A percentile compares a stretch with the other conserved stretches of the same genome.
Evolutionary conservation across 2,329 filamentous ascomycete genomes (phyloP).

Genomic region (Aureobasidium sp.): DNA sequence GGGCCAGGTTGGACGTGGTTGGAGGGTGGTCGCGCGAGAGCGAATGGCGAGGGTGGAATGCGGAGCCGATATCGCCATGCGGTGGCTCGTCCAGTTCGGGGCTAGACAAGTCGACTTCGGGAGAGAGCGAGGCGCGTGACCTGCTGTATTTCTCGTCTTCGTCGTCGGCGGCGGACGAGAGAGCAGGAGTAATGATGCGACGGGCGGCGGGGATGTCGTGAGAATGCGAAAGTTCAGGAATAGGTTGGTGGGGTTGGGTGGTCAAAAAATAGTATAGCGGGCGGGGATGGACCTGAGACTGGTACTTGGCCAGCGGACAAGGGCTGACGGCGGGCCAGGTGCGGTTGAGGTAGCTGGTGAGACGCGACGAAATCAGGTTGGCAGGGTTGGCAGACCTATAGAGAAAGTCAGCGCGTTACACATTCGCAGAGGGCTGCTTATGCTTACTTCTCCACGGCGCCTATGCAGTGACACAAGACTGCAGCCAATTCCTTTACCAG

Average conservation of each 20-base stretch:
- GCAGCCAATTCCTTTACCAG: conserved; percentile 88
- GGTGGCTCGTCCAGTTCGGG: conserved; percentile 68
- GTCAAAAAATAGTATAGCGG: conserved; percentile 96
- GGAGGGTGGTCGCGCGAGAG: conserved; percentile 33
- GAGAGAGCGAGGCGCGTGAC: conserved; percentile 72
- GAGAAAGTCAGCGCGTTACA: background rate
- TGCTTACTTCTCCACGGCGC: conserved; percentile 85
- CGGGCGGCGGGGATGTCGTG: conserved; percentile 35
- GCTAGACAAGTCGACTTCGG: conserved; percentile 84
- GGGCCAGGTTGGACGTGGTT: conserved; percentile 39
- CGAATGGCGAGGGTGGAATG: conserved; percentile 48
- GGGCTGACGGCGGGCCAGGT: conserved; percentile 68
- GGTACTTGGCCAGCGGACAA: conserved; percentile 86
- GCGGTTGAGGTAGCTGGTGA: conserved; percentile 85
- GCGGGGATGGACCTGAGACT: conserved; percentile 85
- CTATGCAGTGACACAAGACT: conserved; percentile 67
- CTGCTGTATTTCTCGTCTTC: conserved; percentile 55
- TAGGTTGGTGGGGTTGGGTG: conserved; percentile 73
- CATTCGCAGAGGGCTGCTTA: background rate
- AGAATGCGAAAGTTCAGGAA: conserved; percentile 53
- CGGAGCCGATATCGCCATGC: conserved; percentile 50
- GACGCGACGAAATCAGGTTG: conserved; percentile 87
- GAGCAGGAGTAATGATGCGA: conserved; percentile 72
- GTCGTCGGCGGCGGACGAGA: conserved; percentile 73
- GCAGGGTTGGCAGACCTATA: conserved; percentile 87